Base-by-base conservation (phyloP, 345 rosid genomes). In the Firmiana major region DNA sequence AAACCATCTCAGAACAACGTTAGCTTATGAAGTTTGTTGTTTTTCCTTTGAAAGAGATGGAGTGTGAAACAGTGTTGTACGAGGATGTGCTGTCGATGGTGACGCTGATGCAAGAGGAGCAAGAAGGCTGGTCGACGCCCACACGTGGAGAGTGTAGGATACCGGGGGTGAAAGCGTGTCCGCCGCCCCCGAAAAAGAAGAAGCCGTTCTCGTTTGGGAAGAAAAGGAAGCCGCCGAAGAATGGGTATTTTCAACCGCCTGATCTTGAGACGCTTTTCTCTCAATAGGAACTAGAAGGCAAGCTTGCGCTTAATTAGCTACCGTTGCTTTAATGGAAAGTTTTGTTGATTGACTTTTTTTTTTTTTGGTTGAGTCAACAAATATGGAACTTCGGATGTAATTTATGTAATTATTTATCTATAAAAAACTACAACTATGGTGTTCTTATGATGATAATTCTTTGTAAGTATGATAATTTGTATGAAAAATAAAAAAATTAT, bases 181-280 rank as follows among this genome's bases (percentile, higher is more conserved):
- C 96, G 8, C 97, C 92, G 45, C 90, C 94, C 45, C 90, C 90
- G 6, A 90, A 90, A 53, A 89, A 81, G 87, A 93, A 89, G 85
- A 82, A 80, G 79, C 55, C 67, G 60, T 77, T 79, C 0, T 74
- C 15, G 62, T 71, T 63, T 40, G 82, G 80, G 38, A 85, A 72
- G 75, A 87, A 60, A 62, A 80, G 85, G 64, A 89, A 83, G 38
- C 88, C 89, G 10, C 93, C 94, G 15, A 81, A 79, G 82, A 82
- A 84, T 45, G 92, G 92, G 11, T 92, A 82, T 72, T 90, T 92
- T 63, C 92, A 83, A 68, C 89, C 93, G 64, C 92, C 93, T 43
- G 97, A 90, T 83, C 88, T 92, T 11, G 97, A 90, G 17, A 54
- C 79, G 71, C 76, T 92, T 69, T 87, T 90, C 72, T 90, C 72